phyloP scores from a whole-genome alignment of 2,329 filamentous ascomycete genomes.

The Myriosclerotinia duriaeana region DNA sequence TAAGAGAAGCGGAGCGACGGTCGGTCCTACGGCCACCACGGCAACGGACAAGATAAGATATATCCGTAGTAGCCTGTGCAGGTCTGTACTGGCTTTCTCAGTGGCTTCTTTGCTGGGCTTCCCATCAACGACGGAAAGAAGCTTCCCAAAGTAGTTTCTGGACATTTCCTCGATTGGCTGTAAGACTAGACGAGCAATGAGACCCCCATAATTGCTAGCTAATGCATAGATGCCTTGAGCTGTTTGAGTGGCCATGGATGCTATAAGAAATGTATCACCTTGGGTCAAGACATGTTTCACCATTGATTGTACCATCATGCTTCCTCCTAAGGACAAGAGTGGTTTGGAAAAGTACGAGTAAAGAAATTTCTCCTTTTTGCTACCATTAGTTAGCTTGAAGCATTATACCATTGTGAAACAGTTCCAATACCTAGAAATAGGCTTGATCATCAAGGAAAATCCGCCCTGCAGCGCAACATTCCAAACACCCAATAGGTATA shows the following conservation, averaged over 20 bases:
- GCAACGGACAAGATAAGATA: conserved; percentile 74
- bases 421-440: conserved; percentile 40
- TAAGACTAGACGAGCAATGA: conserved; percentile 84
- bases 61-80: conserved; percentile 64
- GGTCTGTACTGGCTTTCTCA: conserved; percentile 50
- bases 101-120: conserved; percentile 39
- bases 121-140: conserved; percentile 53
- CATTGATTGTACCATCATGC: conserved; percentile 81
- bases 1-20: conserved; percentile 71
- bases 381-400: neutral
- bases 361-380: conserved; percentile 31
- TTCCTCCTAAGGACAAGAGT: conserved; percentile 72
- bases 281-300: conserved; percentile 94
- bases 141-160: conserved; percentile 81
- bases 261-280: conserved; percentile 87
- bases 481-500: conserved; percentile 67
- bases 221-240: conserved; percentile 91
- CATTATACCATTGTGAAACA: neutral
- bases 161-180: conserved; percentile 95
- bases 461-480: conserved; percentile 54
- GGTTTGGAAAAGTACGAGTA: conserved; percentile 60
- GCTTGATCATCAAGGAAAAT: conserved; percentile 67
- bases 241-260: conserved; percentile 69
- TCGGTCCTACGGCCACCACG: conserved; percentile 69
- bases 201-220: conserved; percentile 89